These are phyloP conservation scores for Tillandsia leiboldiana DNA, from an alignment of 176 grass and related monocot species.

Conservation along the genomic window DNA sequence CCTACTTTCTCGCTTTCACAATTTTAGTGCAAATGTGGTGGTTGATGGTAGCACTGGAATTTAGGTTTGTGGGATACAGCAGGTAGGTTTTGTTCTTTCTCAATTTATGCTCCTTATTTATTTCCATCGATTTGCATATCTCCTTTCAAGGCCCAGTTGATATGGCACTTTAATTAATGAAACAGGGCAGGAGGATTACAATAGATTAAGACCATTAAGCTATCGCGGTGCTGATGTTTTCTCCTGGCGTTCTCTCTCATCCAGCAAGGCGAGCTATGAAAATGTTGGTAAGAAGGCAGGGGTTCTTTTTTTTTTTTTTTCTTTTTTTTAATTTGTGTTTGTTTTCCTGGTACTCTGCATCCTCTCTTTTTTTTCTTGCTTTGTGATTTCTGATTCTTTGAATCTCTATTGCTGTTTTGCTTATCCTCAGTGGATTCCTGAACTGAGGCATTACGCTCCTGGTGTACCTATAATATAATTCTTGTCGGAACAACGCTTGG, in stretches of 20 bases:
- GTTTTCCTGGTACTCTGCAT: not conserved
- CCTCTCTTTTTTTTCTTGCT: not conserved
- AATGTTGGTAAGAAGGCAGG: slow-evolving; percentile 68
- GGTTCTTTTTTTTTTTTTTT: not conserved
- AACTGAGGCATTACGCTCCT: slow-evolving; percentile 63
- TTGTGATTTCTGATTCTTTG: not conserved
- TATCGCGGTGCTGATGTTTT: slow-evolving; percentile 23
- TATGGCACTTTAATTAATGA: too few species aligned
- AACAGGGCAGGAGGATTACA: slow-evolving; percentile 29
- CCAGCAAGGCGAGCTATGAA: slow-evolving; percentile 73
- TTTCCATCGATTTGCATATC: too few species aligned
- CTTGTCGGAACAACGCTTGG: slow-evolving; percentile 68
- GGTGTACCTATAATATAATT: slow-evolving; percentile 42
- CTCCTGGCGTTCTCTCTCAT: slow-evolving; percentile 60
- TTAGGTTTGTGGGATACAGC: too few species aligned
- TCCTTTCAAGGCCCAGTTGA: too few species aligned
- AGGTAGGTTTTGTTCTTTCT: too few species aligned
- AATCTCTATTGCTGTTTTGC: not conserved
- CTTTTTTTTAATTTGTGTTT: not conserved
- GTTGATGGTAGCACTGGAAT: too few species aligned
- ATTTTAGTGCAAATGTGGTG: too few species aligned
- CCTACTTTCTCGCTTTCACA: too few species aligned
- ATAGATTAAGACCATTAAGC: slow-evolving; percentile 54
- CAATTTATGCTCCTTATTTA: too few species aligned
- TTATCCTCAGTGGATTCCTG: slow-evolving; percentile 63